Percentiles rank a stretch among this genome's conserved stretches.
phyloP scores from a whole-genome alignment of 306 rosid genomes.

The Lithocarpus polystachyus region DNA sequence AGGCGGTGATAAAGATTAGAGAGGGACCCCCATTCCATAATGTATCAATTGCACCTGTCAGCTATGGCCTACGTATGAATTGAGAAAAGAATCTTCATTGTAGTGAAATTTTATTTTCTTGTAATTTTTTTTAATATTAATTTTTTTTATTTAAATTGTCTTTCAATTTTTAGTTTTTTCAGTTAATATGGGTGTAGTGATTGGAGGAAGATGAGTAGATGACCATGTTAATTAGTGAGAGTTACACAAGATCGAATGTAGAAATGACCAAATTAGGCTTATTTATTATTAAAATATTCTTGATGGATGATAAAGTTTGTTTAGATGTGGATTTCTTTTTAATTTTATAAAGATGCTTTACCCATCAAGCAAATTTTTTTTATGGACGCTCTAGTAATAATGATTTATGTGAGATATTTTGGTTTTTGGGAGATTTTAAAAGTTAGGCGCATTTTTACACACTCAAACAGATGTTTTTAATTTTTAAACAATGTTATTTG shows the following conservation, averaged over 20 bases:
- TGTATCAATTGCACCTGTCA: constrained; percentile 1
- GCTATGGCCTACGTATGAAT: background rate
- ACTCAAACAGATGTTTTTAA: no score
- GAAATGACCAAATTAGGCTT: background rate
- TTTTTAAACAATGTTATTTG: no score
- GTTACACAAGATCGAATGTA: background rate
- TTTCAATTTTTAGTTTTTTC: background rate
- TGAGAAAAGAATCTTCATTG: background rate
- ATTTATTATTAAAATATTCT: no score
- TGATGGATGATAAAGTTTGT: no score
- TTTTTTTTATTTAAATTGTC: no score
- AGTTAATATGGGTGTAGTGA: background rate
- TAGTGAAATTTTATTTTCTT: background rate
- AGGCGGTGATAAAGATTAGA: constrained; percentile 23
- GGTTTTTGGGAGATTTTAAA: background rate
- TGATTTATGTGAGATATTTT: background rate
- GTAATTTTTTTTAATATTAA: no score
- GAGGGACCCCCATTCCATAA: background rate
- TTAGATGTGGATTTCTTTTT: no score
- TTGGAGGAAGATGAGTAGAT: background rate
- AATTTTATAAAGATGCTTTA: background rate
- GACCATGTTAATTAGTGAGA: background rate
- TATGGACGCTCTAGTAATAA: background rate
- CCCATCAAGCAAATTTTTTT: no score
- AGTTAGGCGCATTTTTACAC: no score